Evolutionary conservation across 176 grass and related monocot genomes (phyloP).

Genomic region (Raddia distichophylla): DNA sequence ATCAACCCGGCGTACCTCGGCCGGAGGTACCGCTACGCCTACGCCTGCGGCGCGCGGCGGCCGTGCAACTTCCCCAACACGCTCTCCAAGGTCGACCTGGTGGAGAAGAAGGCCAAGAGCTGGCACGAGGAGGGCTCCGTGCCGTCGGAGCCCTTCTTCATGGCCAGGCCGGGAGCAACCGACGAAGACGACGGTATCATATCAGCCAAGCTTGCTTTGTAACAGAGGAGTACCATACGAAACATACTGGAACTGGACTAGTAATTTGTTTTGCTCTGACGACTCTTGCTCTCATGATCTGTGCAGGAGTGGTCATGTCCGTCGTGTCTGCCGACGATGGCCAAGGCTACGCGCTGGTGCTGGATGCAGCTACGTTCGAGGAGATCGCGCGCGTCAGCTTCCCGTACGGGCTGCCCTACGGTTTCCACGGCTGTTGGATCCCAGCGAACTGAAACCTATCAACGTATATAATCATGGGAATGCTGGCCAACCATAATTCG

Average conservation of each 20-base stretch:
- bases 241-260: no score
- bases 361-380: conserved; percentile 63
- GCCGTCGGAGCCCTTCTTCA: conserved; percentile 93
- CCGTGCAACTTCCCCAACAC: conserved; percentile 99
- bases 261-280: no score
- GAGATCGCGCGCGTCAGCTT: conserved; percentile 88
- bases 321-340: conserved; percentile 85
- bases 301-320: conserved; percentile 82
- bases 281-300: no score
- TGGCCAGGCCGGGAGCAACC: conserved; percentile 69
- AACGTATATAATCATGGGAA: no score
- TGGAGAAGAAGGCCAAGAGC: conserved; percentile 79
- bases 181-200: conserved; percentile 83
- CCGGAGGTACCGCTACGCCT: conserved; percentile 83
- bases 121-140: conserved; percentile 92
- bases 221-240: no score
- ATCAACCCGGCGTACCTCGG: conserved; percentile 84
- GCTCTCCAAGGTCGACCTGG: conserved; percentile 89
- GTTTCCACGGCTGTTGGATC: conserved; percentile 96
- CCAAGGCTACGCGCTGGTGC: conserved; percentile 71
- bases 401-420: conserved; percentile 95
- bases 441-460: conserved; percentile 42
- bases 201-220: conserved; percentile 6
- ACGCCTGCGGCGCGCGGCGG: conserved; percentile 83
- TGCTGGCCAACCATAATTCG: no score